Percentiles rank a stretch among this genome's conserved stretches.
phyloP scores from a whole-genome alignment of 805 yeast species.

The Yarrowia yakushimensis region DNA sequence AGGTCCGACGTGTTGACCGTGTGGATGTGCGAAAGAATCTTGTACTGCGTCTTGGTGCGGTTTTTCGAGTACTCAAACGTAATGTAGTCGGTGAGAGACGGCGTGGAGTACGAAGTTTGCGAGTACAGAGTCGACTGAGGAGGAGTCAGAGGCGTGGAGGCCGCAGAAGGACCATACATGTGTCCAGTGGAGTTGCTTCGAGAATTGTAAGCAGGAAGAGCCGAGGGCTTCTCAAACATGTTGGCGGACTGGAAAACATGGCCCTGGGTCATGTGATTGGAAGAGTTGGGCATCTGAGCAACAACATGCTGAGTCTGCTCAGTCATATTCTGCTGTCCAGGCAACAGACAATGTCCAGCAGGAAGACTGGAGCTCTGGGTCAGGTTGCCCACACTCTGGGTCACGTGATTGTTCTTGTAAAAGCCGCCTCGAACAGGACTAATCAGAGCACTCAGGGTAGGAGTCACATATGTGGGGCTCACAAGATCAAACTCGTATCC shows the following conservation, averaged over 20 bases:
- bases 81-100: constrained; percentile 27
- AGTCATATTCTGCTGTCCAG: neutral
- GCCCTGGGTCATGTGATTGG: no score
- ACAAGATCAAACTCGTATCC: constrained; percentile 11
- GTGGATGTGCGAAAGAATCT: constrained; percentile 40
- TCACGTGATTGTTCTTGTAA: neutral
- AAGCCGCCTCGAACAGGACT: neutral
- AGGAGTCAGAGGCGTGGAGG: neutral
- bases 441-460: neutral
- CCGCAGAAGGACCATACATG: neutral
- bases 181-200: neutral
- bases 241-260: neutral
- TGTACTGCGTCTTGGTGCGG: constrained; percentile 34
- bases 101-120: neutral
- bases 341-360: neutral
- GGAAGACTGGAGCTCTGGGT: neutral
- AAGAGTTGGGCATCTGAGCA: no score
- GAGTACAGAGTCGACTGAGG: neutral
- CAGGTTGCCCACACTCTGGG: neutral
- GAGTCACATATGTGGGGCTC: neutral
- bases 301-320: no score
- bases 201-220: neutral
- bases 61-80: constrained; percentile 39
- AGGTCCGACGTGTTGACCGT: constrained; percentile 32
- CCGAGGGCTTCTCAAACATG: neutral